Evolutionary conservation across 2,329 filamentous ascomycete genomes (phyloP).

Genomic region (Beauveria rudraprayagi): DNA sequence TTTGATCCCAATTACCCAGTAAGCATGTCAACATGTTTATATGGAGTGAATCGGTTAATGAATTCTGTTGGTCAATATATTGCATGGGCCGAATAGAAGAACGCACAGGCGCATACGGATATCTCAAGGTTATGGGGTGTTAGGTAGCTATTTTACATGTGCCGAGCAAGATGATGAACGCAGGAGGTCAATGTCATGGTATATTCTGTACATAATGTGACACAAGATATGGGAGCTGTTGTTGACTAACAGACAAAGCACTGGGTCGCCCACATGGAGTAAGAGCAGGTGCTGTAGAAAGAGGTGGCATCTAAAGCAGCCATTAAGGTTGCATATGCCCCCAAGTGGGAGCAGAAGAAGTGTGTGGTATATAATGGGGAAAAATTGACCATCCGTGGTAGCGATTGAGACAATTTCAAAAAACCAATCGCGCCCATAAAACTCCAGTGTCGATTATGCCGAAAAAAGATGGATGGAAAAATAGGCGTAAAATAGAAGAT

Average conservation of each 20-base stretch:
- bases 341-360: background rate
- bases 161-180: background rate
- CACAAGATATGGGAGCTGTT: background rate
- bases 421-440: slow-evolving; percentile 1
- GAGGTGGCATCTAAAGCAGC: background rate
- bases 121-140: background rate
- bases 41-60: background rate
- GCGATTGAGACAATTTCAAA: background rate
- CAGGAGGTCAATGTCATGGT: background rate
- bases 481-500: background rate
- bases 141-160: background rate
- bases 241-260: background rate
- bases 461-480: background rate
- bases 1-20: background rate
- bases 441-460: slow-evolving; percentile 3
- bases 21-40: background rate
- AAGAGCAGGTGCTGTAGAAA: background rate
- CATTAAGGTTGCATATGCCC: background rate
- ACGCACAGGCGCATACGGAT: background rate
- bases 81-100: background rate
- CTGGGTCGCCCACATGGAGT: background rate
- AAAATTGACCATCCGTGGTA: background rate
- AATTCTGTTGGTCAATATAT: slow-evolving; percentile 1
- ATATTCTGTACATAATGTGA: slow-evolving; percentile 3
- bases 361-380: background rate